A percentile compares a stretch with the other conserved stretches of the same genome.
These are phyloP conservation scores for Phytophthora colocasiae DNA, from an alignment of 352 stramenopile species.

Conservation along the genomic window DNA sequence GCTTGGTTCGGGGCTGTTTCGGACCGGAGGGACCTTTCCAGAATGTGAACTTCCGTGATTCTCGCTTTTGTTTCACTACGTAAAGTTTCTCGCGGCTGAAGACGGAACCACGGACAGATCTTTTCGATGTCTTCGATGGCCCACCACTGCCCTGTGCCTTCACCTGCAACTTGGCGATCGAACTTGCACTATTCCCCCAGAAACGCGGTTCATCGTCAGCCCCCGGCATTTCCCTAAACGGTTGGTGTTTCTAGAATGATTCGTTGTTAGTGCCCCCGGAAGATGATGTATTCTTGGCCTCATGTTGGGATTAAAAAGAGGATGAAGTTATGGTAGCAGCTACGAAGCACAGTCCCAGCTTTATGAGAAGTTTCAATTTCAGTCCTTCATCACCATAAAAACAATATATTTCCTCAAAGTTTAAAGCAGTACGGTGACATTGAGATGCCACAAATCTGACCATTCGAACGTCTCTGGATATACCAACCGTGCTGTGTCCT, in stretches of 20 bases:
- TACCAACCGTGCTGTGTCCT: conserved; percentile 35
- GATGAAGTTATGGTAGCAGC: no score
- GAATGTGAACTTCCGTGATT: not conserved
- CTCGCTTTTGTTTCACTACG: not conserved
- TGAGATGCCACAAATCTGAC: conserved; percentile 30
- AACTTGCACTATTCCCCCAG: not conserved
- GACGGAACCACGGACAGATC: conserved; percentile 53
- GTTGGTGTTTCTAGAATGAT: no score
- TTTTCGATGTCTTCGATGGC: conserved; percentile 68
- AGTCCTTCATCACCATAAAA: not conserved
- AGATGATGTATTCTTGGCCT: not conserved
- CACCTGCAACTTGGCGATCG: conserved; percentile 33
- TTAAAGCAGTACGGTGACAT: conserved; percentile 38
- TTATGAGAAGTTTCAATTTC: no score
- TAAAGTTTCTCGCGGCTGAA: conserved; percentile 16
- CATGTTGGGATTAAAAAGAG: not conserved
- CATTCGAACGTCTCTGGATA: conserved; percentile 27
- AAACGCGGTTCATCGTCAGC: not conserved
- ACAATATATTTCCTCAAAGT: conserved; percentile 30
- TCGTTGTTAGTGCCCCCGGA: no score
- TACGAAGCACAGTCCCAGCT: no score
- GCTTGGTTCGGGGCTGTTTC: conserved; percentile 9
- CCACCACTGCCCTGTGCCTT: conserved; percentile 16
- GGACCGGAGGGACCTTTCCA: not conserved
- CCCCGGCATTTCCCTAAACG: not conserved